phyloP scores from a whole-genome alignment of 495 filamentous ascomycete species.

The Penicillium coprophilum region DNA sequence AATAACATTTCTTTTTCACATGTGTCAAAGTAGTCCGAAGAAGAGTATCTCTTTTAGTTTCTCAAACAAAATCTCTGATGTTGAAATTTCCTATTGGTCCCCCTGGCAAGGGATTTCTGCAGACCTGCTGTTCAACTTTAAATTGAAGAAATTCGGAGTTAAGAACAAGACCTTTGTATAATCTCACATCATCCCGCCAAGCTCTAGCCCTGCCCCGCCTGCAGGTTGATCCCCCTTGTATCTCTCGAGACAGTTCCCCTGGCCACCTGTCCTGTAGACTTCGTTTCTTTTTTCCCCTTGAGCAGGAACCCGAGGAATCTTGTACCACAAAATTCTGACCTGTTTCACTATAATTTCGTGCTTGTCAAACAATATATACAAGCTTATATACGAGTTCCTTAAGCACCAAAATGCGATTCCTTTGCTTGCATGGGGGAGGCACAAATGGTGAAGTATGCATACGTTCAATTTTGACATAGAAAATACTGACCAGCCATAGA shows the following conservation, averaged over 20 bases:
- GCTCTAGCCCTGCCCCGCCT: not conserved
- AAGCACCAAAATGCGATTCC: slow-evolving; percentile 34
- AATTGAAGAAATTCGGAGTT: too few species aligned
- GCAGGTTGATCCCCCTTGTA: slow-evolving; percentile 4
- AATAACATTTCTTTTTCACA: not conserved
- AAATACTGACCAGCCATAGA: slow-evolving; percentile 24
- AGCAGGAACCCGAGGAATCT: not conserved
- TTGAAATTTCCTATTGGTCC: not conserved
- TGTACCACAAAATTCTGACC: not conserved
- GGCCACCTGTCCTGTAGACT: not conserved
- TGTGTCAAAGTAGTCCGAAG: not conserved
- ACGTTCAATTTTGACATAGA: not conserved
- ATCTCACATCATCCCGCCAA: not conserved
- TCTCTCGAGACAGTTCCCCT: not conserved
- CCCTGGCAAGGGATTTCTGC: not conserved
- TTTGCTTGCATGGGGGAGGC: slow-evolving; percentile 42
- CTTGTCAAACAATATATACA: not conserved
- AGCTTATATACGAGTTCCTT: not conserved
- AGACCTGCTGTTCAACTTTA: not conserved
- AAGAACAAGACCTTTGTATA: not conserved
- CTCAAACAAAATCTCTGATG: not conserved
- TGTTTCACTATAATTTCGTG: too few species aligned
- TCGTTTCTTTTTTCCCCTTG: not conserved
- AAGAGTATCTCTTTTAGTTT: too few species aligned
- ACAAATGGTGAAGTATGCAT: slow-evolving; percentile 38